Base-by-base conservation (phyloP, 495 filamentous ascomycete species). In the Alectoria sarmentosa region DNA sequence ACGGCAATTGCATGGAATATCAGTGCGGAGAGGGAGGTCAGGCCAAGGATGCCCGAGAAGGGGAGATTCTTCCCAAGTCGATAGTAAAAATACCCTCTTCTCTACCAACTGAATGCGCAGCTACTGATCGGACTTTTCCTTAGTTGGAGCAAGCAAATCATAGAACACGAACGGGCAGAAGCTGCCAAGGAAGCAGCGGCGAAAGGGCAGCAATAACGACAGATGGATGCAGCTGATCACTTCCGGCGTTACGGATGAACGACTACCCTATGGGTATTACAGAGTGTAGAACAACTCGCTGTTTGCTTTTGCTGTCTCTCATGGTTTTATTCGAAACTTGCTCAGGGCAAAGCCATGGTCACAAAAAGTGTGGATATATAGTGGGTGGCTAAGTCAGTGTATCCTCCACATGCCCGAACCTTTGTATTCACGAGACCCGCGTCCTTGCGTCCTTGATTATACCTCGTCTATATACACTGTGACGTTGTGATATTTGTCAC, bases 141-240 rank as follows among this genome's bases (percentile, higher is more conserved):
- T 73, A 96, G 92, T 75, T 97, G 94, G 94, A 93, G 86, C 78
- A 91, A 82, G 73, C 88, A 97, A 73, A 92, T 97, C 55, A 86
- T 84, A 67, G 92, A 96, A 73, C 83, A 97, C 74, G 94, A 97
- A 78, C 82, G 80, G 67, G 74, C 77, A 55, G 80, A 80, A 69
- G 75, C 77, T 54, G 80, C 81, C 49, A 82, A 85, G 73, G 68
- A 70, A 64, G 63, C 52, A 67, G 74, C 76, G 37, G 80, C 80
- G 62, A 81, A 85, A 73, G 64, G 65, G 34, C 65, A 64, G 60
- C 65, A 66, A 62, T 64, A 65, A 62, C 60, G 37, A 49, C 56
- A 48, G 32, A 19, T 30, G 32, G 5, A 54, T 48, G 42, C 36
- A 14, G 6, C n/a, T 26, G 3, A 58, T 60, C 34, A 62, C 49